Percentiles rank a stretch among this genome's conserved stretches.
These are phyloP conservation scores for Moesziomyces sp. DNA, from an alignment of 1,284 basidiomycete species.

Conservation along the genomic window DNA sequence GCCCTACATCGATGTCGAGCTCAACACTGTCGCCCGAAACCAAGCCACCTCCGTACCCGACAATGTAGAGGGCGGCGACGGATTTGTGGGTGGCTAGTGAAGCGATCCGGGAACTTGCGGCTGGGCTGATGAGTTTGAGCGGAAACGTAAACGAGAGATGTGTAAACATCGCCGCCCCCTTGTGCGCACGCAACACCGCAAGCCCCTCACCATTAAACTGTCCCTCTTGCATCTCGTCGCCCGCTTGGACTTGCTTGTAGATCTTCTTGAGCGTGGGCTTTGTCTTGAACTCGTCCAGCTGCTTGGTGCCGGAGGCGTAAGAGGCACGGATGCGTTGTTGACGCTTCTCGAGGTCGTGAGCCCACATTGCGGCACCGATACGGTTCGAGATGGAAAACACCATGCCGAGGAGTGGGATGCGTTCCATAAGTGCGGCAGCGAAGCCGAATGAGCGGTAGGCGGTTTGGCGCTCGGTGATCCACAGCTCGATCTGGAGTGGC, in stretches of 20 bases:
- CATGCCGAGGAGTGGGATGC: slow-evolving; percentile 60
- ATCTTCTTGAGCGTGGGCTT: slow-evolving; percentile 44
- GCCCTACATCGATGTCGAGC: slow-evolving; percentile 76
- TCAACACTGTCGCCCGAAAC: slow-evolving; percentile 85
- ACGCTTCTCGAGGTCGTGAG: slow-evolving; percentile 66
- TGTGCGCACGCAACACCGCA: slow-evolving; percentile 19
- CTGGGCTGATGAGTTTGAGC: slow-evolving; percentile 85
- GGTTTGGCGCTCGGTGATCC: slow-evolving; percentile 62
- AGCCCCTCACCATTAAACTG: slow-evolving; percentile 46
- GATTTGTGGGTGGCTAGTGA: slow-evolving; percentile 53
- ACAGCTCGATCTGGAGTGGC: slow-evolving; percentile 57
- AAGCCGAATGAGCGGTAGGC: slow-evolving; percentile 62
- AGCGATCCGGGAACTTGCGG: slow-evolving; percentile 67
- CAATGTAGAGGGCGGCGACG: slow-evolving; percentile 80
- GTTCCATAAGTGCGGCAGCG: slow-evolving; percentile 57
- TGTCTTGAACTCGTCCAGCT: slow-evolving; percentile 8
- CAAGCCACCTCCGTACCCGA: slow-evolving; percentile 92
- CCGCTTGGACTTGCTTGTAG: slow-evolving; percentile 25
- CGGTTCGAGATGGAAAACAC: slow-evolving; percentile 63
- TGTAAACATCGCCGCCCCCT: slow-evolving; percentile 71
- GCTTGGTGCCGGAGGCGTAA: no score
- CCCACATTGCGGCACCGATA: slow-evolving; percentile 67
- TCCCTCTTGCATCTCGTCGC: neutral
- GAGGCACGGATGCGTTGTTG: slow-evolving; percentile 52
- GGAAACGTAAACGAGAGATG: slow-evolving; percentile 86